Percentiles rank a stretch among this genome's conserved stretches.
Conservation (phyloP, 2,329 filamentous ascomycete species). For the Colletotrichum cereale region DNA sequence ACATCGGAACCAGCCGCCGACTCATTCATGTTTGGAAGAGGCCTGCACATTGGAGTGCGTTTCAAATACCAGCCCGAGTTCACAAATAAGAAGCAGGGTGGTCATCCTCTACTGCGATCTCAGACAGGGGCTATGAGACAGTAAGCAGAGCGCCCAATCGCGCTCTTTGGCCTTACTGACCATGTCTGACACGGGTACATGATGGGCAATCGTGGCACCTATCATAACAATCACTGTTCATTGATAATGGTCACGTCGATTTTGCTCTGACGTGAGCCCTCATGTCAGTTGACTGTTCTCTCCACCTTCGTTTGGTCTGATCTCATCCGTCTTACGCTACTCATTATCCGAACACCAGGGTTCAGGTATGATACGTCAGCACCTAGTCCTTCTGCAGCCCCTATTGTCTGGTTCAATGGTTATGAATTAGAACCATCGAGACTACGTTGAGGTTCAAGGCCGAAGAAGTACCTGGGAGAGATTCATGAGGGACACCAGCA, state of each 20-base stretch:
- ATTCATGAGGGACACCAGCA: neutral
- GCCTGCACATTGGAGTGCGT: slow-evolving; percentile 5
- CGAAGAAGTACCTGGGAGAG: neutral
- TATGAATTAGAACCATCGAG: neutral
- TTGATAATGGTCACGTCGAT: slow-evolving; percentile 5
- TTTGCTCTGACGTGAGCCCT: neutral
- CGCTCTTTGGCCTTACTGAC: slow-evolving; percentile 18
- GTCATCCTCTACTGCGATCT: neutral
- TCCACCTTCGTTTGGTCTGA: neutral
- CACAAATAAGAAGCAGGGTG: neutral
- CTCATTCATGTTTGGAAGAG: neutral
- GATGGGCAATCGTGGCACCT: slow-evolving; percentile 32
- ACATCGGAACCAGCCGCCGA: slow-evolving; percentile 1
- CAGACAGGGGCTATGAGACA: slow-evolving; percentile 23
- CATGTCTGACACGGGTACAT: slow-evolving; percentile 33
- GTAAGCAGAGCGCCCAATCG: slow-evolving; percentile 31
- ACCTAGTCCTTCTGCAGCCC: neutral
- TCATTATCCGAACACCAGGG: neutral
- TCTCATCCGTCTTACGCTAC: too few species aligned
- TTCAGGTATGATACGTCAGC: neutral
- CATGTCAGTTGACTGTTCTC: neutral
- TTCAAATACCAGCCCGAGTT: slow-evolving; percentile 13
- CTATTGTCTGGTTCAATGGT: neutral
- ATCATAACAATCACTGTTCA: slow-evolving; percentile 2
- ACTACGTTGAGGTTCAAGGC: neutral